Percentiles rank a stretch among this genome's conserved stretches.
Conservation (phyloP, 2,329 filamentous ascomycete species). For the Ustulina deusta region DNA sequence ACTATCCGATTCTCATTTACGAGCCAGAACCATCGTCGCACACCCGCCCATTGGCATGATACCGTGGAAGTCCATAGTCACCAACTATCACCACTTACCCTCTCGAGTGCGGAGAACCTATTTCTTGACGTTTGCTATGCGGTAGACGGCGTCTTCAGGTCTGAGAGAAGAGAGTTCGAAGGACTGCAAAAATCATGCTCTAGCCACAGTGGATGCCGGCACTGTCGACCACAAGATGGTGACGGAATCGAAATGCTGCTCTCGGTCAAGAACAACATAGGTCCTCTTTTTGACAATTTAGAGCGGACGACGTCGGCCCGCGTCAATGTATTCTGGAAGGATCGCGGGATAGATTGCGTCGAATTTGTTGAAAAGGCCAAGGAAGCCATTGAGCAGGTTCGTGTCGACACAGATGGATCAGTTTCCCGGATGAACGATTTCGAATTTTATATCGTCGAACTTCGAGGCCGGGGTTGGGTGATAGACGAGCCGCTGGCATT, state of each 20-base stretch:
- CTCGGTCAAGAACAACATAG: conserved; percentile 63
- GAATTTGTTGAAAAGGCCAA: conserved; percentile 59
- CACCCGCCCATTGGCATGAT: conserved; percentile 54
- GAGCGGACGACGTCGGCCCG: conserved; percentile 58
- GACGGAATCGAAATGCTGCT: conserved; percentile 61
- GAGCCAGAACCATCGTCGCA: conserved; percentile 55
- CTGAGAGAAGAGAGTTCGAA: conserved; percentile 57
- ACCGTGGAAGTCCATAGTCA: conserved; percentile 59
- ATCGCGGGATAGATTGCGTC: conserved; percentile 57
- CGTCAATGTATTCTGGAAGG: conserved; percentile 60
- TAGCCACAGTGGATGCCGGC: conserved; percentile 53
- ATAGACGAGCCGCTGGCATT: conserved; percentile 61
- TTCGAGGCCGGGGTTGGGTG: conserved; percentile 61
- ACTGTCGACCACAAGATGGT: conserved; percentile 57
- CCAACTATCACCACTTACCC: conserved; percentile 62
- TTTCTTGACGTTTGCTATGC: conserved; percentile 59
- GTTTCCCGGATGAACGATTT: conserved; percentile 61
- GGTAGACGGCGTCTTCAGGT: conserved; percentile 57
- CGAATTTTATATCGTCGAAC: conserved; percentile 60
- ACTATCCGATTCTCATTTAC: conserved; percentile 60
- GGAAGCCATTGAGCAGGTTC: conserved; percentile 52
- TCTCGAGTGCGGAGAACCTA: conserved; percentile 60
- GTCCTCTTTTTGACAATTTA: conserved; percentile 60
- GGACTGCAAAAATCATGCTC: conserved; percentile 54
- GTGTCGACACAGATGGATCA: conserved; percentile 57